Evolutionary conservation across 495 filamentous ascomycete genomes (phyloP).

Genomic region (Hyphodiscus hymeniophilus): DNA sequence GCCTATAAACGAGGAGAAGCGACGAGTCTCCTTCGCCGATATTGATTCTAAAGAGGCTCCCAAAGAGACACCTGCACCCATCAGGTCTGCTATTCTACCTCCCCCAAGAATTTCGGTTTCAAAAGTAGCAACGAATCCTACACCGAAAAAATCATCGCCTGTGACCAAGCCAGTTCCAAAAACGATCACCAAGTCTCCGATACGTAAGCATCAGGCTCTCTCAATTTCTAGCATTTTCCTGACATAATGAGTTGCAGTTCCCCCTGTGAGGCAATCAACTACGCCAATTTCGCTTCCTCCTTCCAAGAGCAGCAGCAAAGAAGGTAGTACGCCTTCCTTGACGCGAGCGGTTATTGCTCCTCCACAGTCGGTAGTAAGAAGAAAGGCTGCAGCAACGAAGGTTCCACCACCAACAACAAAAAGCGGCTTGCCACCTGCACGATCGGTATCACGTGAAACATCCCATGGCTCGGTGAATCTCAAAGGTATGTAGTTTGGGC

Average conservation of each 20-base stretch:
- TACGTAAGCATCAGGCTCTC: no score
- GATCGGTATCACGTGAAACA: no score
- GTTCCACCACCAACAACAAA: no score
- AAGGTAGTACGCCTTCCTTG: no score
- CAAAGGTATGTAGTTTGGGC: no score
- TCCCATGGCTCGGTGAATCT: no score
- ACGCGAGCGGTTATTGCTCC: neutral
- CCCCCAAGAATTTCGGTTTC: neutral
- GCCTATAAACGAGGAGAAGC: neutral
- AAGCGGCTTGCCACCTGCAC: no score
- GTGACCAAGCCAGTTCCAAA: neutral
- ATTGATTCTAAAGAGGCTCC: neutral
- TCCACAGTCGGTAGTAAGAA: neutral
- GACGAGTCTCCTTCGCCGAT: conserved; percentile 14
- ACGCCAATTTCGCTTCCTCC: neutral
- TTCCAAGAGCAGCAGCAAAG: neutral
- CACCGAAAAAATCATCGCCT: no score
- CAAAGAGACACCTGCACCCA: conserved; percentile 7
- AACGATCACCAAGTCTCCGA: neutral
- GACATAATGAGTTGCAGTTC: neutral
- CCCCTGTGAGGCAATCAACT: neutral
- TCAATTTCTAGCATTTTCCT: neutral
- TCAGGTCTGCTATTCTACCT: conserved; percentile 4
- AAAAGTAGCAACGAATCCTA: no score
- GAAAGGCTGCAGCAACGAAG: no score